These are phyloP conservation scores for Rhizopogon rudus DNA, from an alignment of 768 basidiomycete genomes.

Conservation along the genomic window DNA sequence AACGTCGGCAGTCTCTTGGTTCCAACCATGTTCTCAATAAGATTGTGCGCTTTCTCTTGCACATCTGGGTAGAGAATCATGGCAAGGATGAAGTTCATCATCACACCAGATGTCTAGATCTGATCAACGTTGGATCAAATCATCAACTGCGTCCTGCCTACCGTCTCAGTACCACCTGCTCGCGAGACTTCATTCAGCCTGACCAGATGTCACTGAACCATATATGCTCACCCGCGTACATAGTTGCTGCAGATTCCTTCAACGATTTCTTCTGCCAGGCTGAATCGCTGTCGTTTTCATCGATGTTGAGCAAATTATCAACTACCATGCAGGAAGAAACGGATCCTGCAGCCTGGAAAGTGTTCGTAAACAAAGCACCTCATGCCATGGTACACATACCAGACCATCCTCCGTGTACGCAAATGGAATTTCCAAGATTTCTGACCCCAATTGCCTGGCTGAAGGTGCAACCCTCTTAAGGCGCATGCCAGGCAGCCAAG, in stretches of 20 bases:
- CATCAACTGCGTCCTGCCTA: conserved; percentile 11
- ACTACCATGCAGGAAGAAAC: conserved; percentile 12
- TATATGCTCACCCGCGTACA: conserved; percentile 11
- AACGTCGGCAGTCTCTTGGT: no score
- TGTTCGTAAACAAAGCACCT: background rate
- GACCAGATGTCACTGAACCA: conserved; percentile 35
- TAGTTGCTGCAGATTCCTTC: conserved; percentile 7
- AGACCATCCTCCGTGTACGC: background rate
- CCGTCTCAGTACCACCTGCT: background rate
- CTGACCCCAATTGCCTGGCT: background rate
- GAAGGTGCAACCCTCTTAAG: conserved; percentile 9
- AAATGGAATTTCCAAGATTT: no score
- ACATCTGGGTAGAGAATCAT: no score
- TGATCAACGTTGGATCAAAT: conserved; percentile 27
- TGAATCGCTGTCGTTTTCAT: background rate
- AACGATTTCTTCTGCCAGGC: no score
- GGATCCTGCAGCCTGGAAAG: conserved; percentile 5
- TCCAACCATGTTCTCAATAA: no score
- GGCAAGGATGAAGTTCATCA: background rate
- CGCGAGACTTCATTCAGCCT: background rate
- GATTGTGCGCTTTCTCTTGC: no score
- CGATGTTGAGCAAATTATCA: conserved; percentile 8
- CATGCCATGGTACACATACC: background rate
- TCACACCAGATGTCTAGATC: background rate
- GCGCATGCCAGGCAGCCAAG: conserved; percentile 15